A percentile compares a stretch with the other conserved stretches of the same genome.
Conservation (phyloP, 129 eudicot species). For the Erigeron canadensis region DNA sequence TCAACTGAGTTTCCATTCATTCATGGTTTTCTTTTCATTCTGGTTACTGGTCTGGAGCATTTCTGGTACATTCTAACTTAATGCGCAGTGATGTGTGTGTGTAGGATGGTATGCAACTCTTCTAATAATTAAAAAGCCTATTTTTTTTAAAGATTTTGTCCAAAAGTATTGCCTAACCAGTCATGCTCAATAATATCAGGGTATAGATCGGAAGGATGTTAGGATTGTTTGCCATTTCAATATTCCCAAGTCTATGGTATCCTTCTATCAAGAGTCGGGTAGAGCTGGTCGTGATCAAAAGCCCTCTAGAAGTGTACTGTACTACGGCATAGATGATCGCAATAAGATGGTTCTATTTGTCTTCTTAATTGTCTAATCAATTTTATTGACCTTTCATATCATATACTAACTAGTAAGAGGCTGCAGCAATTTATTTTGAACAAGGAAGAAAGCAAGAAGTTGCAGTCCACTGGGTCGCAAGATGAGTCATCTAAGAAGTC, state of each 20-base stretch:
- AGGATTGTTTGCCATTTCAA: slow-evolving; percentile 92
- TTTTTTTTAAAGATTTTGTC: not conserved
- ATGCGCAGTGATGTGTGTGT: slow-evolving; percentile 38
- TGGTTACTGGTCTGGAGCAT: slow-evolving; percentile 42
- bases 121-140: not conserved
- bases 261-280: slow-evolving; percentile 97
- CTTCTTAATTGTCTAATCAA: not conserved
- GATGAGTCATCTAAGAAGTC: slow-evolving; percentile 64
- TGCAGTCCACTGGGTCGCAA: slow-evolving; percentile 50
- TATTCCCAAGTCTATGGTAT: slow-evolving; percentile 95
- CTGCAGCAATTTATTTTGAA: slow-evolving; percentile 77
- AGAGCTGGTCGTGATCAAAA: slow-evolving; percentile 99
- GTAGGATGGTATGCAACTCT: slow-evolving; percentile 79
- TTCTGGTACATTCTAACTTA: slow-evolving; percentile 32
- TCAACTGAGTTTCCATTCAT: slow-evolving; percentile 20
- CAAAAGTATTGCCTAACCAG: slow-evolving; percentile 8
- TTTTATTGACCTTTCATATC: not conserved
- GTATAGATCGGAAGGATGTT: slow-evolving; percentile 94
- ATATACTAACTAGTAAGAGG: not conserved
- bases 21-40: slow-evolving; percentile 14
- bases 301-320: slow-evolving; percentile 74
- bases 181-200: slow-evolving; percentile 42
- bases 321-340: slow-evolving; percentile 90
- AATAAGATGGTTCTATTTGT: slow-evolving; percentile 67
- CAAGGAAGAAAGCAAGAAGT: slow-evolving; percentile 65